Conservation (phyloP, 179 eudicot species). For the Amaranthus tricolor region DNA sequence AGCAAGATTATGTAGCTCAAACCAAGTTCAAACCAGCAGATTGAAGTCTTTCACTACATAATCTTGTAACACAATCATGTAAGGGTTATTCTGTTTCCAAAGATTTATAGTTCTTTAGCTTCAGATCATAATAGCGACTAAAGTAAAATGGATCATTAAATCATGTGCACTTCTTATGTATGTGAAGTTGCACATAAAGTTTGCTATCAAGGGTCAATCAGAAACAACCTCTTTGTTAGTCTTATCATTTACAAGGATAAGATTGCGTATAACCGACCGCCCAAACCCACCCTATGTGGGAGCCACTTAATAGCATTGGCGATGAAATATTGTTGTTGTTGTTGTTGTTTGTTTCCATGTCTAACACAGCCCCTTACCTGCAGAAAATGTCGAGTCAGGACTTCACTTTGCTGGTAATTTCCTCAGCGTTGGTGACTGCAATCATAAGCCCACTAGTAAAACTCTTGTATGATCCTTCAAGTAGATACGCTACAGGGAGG, state of each 20-base stretch:
- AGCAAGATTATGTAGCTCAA: not conserved
- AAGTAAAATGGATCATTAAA: too few species aligned
- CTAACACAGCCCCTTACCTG: conserved; percentile 9
- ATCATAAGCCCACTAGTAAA: conserved; percentile 43
- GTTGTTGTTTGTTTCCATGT: conserved; percentile 5
- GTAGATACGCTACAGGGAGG: conserved; percentile 18
- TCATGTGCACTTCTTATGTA: too few species aligned
- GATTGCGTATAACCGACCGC: too few species aligned
- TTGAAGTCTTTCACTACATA: not conserved
- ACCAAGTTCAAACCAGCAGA: not conserved
- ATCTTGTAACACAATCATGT: not conserved
- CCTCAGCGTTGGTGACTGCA: conserved; percentile 38
- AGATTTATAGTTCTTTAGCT: too few species aligned
- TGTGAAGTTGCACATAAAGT: too few species aligned
- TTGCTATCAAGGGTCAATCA: too few species aligned
- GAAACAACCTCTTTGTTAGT: too few species aligned
- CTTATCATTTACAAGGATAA: too few species aligned
- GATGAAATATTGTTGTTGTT: too few species aligned
- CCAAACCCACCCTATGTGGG: too few species aligned
- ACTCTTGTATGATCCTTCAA: conserved; percentile 41
- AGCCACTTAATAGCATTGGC: too few species aligned
- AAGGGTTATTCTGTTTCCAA: not conserved
- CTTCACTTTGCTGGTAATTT: conserved; percentile 45
- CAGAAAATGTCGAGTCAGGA: conserved; percentile 47
- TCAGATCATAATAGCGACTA: too few species aligned